Evolutionary conservation across 257 asterid genomes (phyloP).

Genomic region (Gardenia jasminoides): DNA sequence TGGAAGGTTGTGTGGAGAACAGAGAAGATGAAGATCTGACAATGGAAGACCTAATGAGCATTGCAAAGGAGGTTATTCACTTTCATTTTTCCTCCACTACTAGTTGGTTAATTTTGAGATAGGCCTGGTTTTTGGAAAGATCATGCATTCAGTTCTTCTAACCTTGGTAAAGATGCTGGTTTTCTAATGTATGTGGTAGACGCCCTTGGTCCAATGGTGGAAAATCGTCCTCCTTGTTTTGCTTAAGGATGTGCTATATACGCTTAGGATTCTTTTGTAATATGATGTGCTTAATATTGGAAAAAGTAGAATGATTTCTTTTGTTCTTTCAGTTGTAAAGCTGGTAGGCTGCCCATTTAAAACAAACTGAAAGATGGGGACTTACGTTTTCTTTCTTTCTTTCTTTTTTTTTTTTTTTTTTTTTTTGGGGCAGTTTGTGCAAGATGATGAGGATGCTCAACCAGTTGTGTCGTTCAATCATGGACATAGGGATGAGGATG

Average conservation of each 20-base stretch:
- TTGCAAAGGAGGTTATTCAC: conserved; percentile 40
- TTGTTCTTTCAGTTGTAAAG: background rate
- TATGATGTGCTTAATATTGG: background rate
- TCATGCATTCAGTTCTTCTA: background rate
- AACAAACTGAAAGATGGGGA: background rate
- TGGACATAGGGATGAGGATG: background rate
- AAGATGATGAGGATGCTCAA: conserved; percentile 13
- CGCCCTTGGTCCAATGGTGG: background rate
- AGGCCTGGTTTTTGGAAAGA: background rate
- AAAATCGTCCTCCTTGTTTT: background rate
- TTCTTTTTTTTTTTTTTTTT: background rate
- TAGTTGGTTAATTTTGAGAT: background rate
- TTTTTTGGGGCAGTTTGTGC: conserved; percentile 18
- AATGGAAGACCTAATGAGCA: conserved; percentile 37
- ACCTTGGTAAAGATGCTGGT: background rate
- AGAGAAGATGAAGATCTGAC: conserved; percentile 38
- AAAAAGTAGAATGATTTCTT: background rate
- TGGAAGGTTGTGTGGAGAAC: conserved; percentile 5
- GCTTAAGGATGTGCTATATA: background rate
- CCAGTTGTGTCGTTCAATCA: background rate
- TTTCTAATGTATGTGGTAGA: background rate
- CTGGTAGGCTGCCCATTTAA: background rate
- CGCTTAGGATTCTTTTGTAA: background rate
- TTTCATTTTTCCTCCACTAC: background rate
- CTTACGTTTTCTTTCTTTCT: background rate